These are phyloP conservation scores for Cryphonectria carpinicola DNA, from an alignment of 2,329 filamentous ascomycete genomes.

Conservation along the genomic window DNA sequence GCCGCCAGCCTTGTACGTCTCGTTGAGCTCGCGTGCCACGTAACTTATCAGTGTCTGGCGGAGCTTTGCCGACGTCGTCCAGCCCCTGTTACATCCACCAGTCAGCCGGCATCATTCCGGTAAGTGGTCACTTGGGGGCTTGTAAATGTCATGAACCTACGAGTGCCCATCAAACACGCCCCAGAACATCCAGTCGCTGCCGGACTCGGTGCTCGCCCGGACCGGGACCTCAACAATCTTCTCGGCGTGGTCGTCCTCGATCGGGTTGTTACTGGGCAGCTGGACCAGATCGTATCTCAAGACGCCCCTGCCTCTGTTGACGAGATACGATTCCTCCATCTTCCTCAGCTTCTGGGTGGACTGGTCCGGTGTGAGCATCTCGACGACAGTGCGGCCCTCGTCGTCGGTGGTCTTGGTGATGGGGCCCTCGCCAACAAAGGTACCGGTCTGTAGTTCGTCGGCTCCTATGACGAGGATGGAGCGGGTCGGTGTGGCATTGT, in stretches of 20 bases:
- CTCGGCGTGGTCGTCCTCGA: constrained; percentile 97
- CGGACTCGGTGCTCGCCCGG: constrained; percentile 52
- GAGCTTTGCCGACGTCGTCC: constrained; percentile 96
- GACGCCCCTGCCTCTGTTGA: constrained; percentile 87
- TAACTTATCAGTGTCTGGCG: constrained; percentile 90
- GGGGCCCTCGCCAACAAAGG: constrained; percentile 82
- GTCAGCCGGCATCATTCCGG: constrained; percentile 26
- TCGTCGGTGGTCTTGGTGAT: constrained; percentile 87
- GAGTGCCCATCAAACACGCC: constrained; percentile 97
- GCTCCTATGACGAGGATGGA: constrained; percentile 87
- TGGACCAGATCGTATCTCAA: constrained; percentile 94
- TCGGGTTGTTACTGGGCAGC: constrained; percentile 93
- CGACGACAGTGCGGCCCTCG: constrained; percentile 81
- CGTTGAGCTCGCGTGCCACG: constrained; percentile 90
- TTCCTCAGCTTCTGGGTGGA: constrained; percentile 86
- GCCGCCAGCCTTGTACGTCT: constrained; percentile 78
- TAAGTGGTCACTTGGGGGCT: no score
- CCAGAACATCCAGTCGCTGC: constrained; percentile 99
- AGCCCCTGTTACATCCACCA: constrained; percentile 65
- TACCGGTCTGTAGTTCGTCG: constrained; percentile 86
- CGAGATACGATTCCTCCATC: constrained; percentile 88
- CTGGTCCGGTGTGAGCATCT: constrained; percentile 96
- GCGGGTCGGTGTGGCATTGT: constrained; percentile 53
- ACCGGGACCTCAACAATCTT: constrained; percentile 92
- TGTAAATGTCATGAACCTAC: constrained; percentile 53